Evolutionary conservation across 192 early-diverging fungal species (phyloP).

Genomic region (Coemansia sp.): DNA sequence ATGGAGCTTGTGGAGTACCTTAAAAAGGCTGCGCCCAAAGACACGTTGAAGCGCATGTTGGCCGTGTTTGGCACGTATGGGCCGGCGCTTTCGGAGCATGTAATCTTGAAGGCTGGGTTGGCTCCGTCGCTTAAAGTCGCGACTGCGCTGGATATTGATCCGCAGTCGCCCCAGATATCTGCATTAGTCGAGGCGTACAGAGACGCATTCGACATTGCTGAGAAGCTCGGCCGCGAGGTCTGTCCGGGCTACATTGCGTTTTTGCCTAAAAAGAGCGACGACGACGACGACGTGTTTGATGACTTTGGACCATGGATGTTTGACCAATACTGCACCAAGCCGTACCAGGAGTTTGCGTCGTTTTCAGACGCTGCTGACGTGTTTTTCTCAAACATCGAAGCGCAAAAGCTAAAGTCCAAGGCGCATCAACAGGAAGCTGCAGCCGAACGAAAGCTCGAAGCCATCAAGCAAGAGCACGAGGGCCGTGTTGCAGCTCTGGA

Average conservation of each 20-base stretch:
- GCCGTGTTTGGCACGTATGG: conserved; percentile 69
- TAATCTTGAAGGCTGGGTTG: conserved; percentile 65
- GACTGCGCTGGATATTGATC: conserved; percentile 58
- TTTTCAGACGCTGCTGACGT: conserved; percentile 89
- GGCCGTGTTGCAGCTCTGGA: conserved; percentile 78
- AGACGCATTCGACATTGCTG: conserved; percentile 71
- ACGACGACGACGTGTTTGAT: conserved; percentile 57
- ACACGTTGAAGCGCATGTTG: conserved; percentile 66
- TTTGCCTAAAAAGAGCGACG: conserved; percentile 1
- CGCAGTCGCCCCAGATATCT: conserved; percentile 59
- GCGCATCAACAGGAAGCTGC: conserved; percentile 69
- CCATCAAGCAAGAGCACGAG: conserved; percentile 74
- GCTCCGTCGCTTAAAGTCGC: conserved; percentile 62
- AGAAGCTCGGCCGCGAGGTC: conserved; percentile 50
- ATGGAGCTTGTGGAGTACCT: conserved; percentile 59
- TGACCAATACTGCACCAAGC: conserved; percentile 57
- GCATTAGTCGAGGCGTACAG: conserved; percentile 64
- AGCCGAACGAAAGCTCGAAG: conserved; percentile 81
- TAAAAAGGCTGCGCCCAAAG: conserved; percentile 59
- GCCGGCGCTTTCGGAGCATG: conserved; percentile 84
- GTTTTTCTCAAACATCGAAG: conserved; percentile 89
- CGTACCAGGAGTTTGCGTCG: conserved; percentile 63
- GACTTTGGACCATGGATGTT: conserved; percentile 76
- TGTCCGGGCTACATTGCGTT: conserved; percentile 42
- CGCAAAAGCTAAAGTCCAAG: conserved; percentile 73